A percentile compares a stretch with the other conserved stretches of the same genome.
phyloP scores from a whole-genome alignment of 805 yeast species.

The Candida gorgasii region DNA sequence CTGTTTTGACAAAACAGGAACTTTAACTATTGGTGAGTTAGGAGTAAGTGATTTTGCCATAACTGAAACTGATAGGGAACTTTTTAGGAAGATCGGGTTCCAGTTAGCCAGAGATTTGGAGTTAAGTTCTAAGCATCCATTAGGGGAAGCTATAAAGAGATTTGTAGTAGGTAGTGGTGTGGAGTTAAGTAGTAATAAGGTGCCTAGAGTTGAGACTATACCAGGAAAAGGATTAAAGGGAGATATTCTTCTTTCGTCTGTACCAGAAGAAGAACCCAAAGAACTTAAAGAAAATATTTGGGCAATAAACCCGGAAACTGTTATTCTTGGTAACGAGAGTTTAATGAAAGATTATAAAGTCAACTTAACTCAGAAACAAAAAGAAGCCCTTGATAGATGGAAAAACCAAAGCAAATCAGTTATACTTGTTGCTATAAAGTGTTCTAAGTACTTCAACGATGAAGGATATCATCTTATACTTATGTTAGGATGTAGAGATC shows the following conservation, averaged over 20 bases:
- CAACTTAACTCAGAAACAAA: conserved; percentile 31
- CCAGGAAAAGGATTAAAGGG: conserved; percentile 66
- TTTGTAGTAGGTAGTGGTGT: conserved; percentile 27
- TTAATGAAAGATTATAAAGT: conserved; percentile 52
- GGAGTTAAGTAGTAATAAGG: conserved; percentile 30
- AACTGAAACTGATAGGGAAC: conserved; percentile 11
- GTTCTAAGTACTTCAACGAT: conserved; percentile 27
- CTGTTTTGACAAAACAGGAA: conserved; percentile 81
- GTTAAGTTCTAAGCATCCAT: conserved; percentile 65
- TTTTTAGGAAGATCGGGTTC: conserved; percentile 24
- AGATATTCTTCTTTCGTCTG: conserved; percentile 26
- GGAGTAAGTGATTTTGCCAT: conserved; percentile 52
- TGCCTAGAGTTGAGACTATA: conserved; percentile 52
- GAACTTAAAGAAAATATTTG: conserved; percentile 27
- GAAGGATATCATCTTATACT: conserved; percentile 40
- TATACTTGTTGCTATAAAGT: conserved; percentile 50
- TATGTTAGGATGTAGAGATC: conserved; percentile 61
- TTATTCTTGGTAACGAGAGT: conserved; percentile 60
- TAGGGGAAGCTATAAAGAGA: conserved; percentile 56
- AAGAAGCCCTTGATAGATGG: conserved; percentile 49
- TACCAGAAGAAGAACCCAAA: no score
- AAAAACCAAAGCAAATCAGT: conserved; percentile 65
- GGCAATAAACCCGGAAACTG: conserved; percentile 37
- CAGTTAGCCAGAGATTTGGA: conserved; percentile 63
- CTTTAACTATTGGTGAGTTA: conserved; percentile 67